A percentile compares a stretch with the other conserved stretches of the same genome.
Evolutionary conservation across 2,329 filamentous ascomycete genomes (phyloP).

Genomic region (Coniella lustricola): DNA sequence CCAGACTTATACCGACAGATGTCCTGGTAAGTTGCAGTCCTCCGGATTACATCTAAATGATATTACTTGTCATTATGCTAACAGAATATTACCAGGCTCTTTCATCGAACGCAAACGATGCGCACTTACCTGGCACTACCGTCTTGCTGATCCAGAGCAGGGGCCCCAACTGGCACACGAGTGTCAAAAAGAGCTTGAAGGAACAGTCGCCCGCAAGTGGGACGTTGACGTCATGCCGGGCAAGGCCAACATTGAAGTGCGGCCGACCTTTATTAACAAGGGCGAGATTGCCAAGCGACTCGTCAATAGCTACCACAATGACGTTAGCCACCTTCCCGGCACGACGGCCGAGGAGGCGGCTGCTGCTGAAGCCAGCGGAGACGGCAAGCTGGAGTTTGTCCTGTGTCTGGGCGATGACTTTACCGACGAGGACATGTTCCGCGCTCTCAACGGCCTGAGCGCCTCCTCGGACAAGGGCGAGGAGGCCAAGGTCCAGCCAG

Average conservation of each 20-base stretch:
- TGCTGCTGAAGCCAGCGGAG: conserved; percentile 28
- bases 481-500: conserved; percentile 49
- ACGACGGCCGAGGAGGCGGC: conserved; percentile 13
- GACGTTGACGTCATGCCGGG: conserved; percentile 95
- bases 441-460: conserved; percentile 59
- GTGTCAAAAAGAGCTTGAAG: conserved; percentile 75
- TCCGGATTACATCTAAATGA: not conserved
- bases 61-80: not conserved
- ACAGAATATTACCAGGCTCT: conserved; percentile 49
- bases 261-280: conserved; percentile 97
- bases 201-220: conserved; percentile 68
- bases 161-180: conserved; percentile 72
- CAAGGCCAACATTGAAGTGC: conserved; percentile 93
- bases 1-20: conserved; percentile 79
- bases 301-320: conserved; percentile 62
- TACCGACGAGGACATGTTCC: conserved; percentile 97
- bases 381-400: conserved; percentile 66
- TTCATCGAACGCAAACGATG: conserved; percentile 94
- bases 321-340: conserved; percentile 25
- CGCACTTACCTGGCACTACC: conserved; percentile 95
- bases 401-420: conserved; percentile 92
- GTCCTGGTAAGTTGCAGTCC: conserved; percentile 55
- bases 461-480: conserved; percentile 42
- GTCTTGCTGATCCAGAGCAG: conserved; percentile 79
- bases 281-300: conserved; percentile 87